Conservation (phyloP, 2,329 filamentous ascomycete species). For the Alternaria viburni region DNA sequence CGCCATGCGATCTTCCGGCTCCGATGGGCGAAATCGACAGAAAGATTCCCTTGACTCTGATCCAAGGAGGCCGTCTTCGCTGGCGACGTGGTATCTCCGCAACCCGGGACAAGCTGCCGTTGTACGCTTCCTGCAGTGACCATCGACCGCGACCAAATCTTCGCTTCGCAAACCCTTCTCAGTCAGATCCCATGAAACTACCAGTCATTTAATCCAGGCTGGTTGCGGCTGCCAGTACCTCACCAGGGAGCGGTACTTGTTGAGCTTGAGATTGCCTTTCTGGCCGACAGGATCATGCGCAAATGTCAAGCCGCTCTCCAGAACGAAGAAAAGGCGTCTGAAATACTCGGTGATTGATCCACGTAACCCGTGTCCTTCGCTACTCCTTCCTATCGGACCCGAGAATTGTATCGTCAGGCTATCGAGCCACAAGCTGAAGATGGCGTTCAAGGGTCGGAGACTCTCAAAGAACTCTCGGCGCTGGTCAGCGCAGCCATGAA, state of each 20-base stretch:
- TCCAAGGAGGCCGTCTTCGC: not conserved
- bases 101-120: not conserved
- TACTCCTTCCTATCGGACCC: not conserved
- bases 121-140: not conserved
- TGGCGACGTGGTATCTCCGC: not conserved
- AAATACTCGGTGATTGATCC: not conserved
- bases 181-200: conserved; percentile 4
- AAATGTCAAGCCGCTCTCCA: not conserved
- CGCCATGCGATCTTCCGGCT: not conserved
- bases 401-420: not conserved
- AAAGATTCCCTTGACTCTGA: not conserved
- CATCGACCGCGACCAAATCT: not conserved
- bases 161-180: not conserved
- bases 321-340: not conserved
- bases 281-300: conserved; percentile 3
- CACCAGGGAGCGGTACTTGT: not conserved
- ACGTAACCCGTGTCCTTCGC: not conserved
- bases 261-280: not conserved
- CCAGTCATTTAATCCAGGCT: not conserved
- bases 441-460: not conserved
- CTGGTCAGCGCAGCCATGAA: not conserved
- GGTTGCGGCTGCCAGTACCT: not conserved
- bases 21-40: not conserved
- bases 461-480: not conserved
- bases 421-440: conserved; percentile 4